Evolutionary conservation across 2,329 filamentous ascomycete species (phyloP).

Genomic region (Delphinella strobiligena): DNA sequence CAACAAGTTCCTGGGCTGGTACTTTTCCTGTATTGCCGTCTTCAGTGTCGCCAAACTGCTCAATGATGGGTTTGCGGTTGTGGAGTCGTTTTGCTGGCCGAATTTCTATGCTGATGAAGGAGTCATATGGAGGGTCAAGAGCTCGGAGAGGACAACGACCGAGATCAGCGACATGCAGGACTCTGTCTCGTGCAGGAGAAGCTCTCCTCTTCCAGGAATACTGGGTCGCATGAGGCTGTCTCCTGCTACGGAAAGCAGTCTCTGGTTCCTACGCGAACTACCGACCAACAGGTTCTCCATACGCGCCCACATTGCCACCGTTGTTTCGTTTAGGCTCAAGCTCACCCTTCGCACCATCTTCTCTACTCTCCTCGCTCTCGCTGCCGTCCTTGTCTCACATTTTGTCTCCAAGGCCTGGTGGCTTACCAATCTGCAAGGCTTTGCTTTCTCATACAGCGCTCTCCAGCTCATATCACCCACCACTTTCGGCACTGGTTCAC

Average conservation of each 20-base stretch:
- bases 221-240: constrained; percentile 37
- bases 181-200: constrained; percentile 12
- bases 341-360: constrained; percentile 43
- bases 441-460: constrained; percentile 73
- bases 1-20: constrained; percentile 71
- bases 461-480: constrained; percentile 80
- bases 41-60: constrained; percentile 62
- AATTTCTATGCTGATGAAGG: constrained; percentile 48
- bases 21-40: constrained; percentile 72
- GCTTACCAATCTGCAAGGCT: constrained; percentile 76
- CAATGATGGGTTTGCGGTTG: constrained; percentile 56
- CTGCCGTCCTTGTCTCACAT: constrained; percentile 52
- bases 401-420: constrained; percentile 51
- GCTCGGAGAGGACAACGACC: constrained; percentile 20
- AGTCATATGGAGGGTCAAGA: constrained; percentile 36
- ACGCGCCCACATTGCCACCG: constrained; percentile 32
- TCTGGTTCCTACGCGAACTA: constrained; percentile 40
- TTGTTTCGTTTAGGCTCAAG: constrained; percentile 35
- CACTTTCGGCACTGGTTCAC: constrained; percentile 68
- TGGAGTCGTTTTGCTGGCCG: constrained; percentile 61
- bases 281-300: constrained; percentile 40
- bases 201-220: constrained; percentile 41
- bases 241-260: constrained; percentile 16
- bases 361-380: constrained; percentile 42
- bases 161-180: constrained; percentile 13